phyloP scores from a whole-genome alignment of 2,329 filamentous ascomycete species.

The Phyllosticta ampelicida region DNA sequence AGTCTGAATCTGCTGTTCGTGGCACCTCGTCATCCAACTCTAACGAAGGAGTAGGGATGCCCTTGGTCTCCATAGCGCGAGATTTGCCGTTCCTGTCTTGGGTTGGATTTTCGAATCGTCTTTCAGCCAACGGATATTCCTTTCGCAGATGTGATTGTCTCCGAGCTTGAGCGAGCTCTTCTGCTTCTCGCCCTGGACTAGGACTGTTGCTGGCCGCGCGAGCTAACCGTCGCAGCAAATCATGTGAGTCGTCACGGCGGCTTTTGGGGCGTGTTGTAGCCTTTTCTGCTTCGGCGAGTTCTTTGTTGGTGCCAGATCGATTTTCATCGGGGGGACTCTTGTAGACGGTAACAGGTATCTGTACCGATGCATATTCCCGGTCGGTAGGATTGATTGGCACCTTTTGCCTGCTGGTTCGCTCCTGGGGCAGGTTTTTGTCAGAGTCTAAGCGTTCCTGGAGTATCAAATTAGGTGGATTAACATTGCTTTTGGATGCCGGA shows the following conservation, averaged over 20 bases:
- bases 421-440: slow-evolving; percentile 5
- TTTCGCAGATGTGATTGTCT: neutral
- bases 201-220: slow-evolving; percentile 36
- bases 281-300: slow-evolving; percentile 11
- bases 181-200: slow-evolving; percentile 25
- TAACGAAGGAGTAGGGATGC: neutral
- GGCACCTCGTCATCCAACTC: neutral
- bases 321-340: slow-evolving; percentile 23
- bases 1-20: neutral
- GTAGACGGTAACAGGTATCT: slow-evolving; percentile 25
- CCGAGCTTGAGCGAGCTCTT: neutral
- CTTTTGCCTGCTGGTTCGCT: neutral
- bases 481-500: neutral
- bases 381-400: neutral
- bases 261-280: slow-evolving; percentile 15
- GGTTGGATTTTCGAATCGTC: neutral
- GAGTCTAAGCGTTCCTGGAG: neutral
- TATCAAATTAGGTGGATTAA: neutral
- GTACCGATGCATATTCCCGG: slow-evolving; percentile 6
- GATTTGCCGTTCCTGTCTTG: neutral
- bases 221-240: slow-evolving; percentile 36
- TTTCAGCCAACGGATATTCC: neutral
- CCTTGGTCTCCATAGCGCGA: neutral
- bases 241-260: slow-evolving; percentile 32
- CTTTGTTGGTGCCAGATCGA: slow-evolving; percentile 20